These are phyloP conservation scores for Chlorencoelia australis DNA, from an alignment of 2,329 filamentous ascomycete genomes.

Conservation along the genomic window DNA sequence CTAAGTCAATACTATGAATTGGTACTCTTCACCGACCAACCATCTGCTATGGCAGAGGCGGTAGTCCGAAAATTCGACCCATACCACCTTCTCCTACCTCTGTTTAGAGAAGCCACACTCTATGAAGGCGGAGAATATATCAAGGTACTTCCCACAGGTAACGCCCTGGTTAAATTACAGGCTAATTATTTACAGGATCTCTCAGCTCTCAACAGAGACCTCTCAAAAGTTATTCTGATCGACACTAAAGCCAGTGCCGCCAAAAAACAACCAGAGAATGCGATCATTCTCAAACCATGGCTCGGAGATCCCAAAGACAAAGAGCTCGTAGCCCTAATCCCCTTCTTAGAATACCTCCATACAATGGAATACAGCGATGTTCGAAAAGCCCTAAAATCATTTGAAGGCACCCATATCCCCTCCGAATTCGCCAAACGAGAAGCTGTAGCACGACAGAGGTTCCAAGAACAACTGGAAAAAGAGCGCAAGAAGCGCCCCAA, in stretches of 20 bases:
- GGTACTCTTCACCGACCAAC: conserved; percentile 87
- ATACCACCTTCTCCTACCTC: conserved; percentile 83
- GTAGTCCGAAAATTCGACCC: conserved; percentile 90
- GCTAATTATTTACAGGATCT: conserved; percentile 56
- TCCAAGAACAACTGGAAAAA: conserved; percentile 65
- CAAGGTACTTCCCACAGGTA: conserved; percentile 53
- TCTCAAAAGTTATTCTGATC: conserved; percentile 90
- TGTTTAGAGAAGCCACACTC: conserved; percentile 93
- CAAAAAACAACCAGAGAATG: conserved; percentile 89
- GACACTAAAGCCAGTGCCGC: conserved; percentile 79
- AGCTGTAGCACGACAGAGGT: conserved; percentile 73
- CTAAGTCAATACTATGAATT: conserved; percentile 97
- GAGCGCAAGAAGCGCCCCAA: conserved; percentile 54
- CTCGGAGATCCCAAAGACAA: conserved; percentile 73
- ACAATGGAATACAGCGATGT: conserved; percentile 89
- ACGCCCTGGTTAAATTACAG: background rate
- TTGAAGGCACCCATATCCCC: conserved; percentile 82
- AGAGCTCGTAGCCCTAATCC: conserved; percentile 79
- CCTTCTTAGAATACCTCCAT: conserved; percentile 94
- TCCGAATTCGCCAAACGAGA: conserved; percentile 83
- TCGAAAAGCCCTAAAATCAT: conserved; percentile 75
- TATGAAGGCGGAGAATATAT: conserved; percentile 94
- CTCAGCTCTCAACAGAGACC: conserved; percentile 92
- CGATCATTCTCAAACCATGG: conserved; percentile 87
- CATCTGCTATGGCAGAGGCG: conserved; percentile 74